Percentiles rank a stretch among this genome's conserved stretches.
These are phyloP conservation scores for Neurospora sp. DNA, from an alignment of 495 filamentous ascomycete species.

Conservation along the genomic window DNA sequence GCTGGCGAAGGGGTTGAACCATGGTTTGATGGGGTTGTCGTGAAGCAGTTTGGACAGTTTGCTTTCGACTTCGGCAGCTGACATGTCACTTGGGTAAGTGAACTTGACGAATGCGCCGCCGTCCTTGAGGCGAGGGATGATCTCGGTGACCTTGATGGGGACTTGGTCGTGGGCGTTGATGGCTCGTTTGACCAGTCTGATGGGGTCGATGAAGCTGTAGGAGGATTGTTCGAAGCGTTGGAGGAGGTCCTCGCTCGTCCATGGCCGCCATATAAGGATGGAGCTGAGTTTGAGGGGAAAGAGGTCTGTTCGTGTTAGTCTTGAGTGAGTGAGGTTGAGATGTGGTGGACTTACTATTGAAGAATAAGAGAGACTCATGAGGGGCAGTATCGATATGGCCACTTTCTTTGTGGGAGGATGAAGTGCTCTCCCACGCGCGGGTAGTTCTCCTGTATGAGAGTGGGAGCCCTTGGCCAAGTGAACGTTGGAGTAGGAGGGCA, in stretches of 20 bases:
- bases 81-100: conserved; percentile 42
- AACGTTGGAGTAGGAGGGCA: neutral
- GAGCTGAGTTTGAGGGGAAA: conserved; percentile 71
- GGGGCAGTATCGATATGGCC: neutral
- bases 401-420: neutral
- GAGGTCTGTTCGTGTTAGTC: conserved; percentile 24
- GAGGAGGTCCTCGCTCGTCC: conserved; percentile 46
- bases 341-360: neutral
- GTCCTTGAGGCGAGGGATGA: conserved; percentile 76
- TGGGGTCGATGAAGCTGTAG: conserved; percentile 50
- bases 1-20: conserved; percentile 75
- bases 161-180: conserved; percentile 39
- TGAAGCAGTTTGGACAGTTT: conserved; percentile 40
- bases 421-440: neutral
- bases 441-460: neutral
- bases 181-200: conserved; percentile 49
- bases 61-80: conserved; percentile 49
- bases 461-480: neutral
- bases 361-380: neutral
- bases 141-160: conserved; percentile 62
- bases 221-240: conserved; percentile 52
- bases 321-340: neutral
- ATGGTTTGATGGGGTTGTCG: conserved; percentile 67
- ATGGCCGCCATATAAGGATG: conserved; percentile 49
- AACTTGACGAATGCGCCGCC: conserved; percentile 94